Percentiles rank a stretch among this genome's conserved stretches.
Conservation (phyloP, 1,284 basidiomycete genomes). For the Fereydounia khargensis region DNA sequence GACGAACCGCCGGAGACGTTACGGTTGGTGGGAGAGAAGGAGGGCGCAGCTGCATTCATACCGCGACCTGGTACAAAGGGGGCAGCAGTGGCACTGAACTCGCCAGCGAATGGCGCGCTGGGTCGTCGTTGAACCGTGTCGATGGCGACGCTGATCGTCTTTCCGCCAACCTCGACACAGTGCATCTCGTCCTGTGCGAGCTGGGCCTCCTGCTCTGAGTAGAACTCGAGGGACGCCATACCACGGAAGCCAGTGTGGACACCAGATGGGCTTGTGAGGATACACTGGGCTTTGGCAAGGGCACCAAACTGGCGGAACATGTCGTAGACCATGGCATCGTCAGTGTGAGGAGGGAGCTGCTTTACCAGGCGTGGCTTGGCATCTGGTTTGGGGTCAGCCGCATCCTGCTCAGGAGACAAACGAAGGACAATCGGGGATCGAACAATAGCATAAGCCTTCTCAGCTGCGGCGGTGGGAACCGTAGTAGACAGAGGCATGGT, state of each 20-base stretch:
- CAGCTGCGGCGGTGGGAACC: constrained; percentile 9
- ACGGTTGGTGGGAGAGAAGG: constrained; percentile 30
- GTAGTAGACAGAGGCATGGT: neutral
- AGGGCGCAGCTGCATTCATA: constrained; percentile 35
- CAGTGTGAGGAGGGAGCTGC: constrained; percentile 35
- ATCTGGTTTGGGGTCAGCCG: constrained; percentile 17
- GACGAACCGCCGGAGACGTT: constrained; percentile 28
- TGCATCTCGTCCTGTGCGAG: constrained; percentile 42
- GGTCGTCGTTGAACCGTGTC: constrained; percentile 16
- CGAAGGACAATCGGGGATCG: constrained; percentile 22
- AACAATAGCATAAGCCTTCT: constrained; percentile 46
- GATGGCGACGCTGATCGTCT: constrained; percentile 43
- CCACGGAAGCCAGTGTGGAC: constrained; percentile 48
- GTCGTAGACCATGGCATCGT: constrained; percentile 41
- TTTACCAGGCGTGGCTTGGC: constrained; percentile 46
- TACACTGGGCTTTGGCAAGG: constrained; percentile 29
- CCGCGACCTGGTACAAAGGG: constrained; percentile 32
- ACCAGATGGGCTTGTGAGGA: constrained; percentile 41
- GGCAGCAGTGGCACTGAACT: constrained; percentile 34
- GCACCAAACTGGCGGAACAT: constrained; percentile 47
- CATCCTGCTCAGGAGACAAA: constrained; percentile 10
- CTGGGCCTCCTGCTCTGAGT: constrained; percentile 37
- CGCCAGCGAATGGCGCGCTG: constrained; percentile 4
- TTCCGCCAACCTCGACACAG: constrained; percentile 41
- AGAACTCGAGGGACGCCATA: constrained; percentile 42